Evolutionary conservation across 83 land plant species (phyloP), one percentile per base, ranked within the genome.

Genomic region (Picea abies): DNA sequence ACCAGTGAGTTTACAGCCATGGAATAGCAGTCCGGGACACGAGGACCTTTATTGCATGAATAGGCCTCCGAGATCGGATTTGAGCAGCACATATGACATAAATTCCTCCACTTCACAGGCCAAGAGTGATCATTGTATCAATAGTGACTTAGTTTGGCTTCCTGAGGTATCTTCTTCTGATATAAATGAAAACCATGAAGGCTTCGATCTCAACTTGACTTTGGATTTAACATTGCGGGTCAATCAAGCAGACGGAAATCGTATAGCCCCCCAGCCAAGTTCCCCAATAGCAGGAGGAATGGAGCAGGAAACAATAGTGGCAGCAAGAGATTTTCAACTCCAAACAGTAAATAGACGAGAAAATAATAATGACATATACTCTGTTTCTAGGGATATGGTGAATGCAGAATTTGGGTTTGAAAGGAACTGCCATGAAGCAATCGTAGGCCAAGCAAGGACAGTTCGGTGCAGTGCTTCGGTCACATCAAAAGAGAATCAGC

Each of bases 391-490:
- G 4, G 20, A 4, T 52, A 41, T 5, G 47, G 25, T 20, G 20
- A 41, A 75, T 49, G 60, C 58, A 75, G 10, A 19, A 22, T 22
- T 10, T 22, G 60, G 78, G 60, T 23, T 49, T 22, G 37, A 75
- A 75, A 47, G 78, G 78, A n/a, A 22, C 60, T 76, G 49, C 25
- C 23, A 49, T 76, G 78, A 76, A 76, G 78, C 60, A 49, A 47
- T 76, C 20, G 29, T 75, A 23, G 60, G 17, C 60, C 61, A 52
- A 76, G 12, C 17, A 49, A 76, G 35, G 60, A 49, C 23, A 49
- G 32, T 25, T 49, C 78, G 52, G 60, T n/a, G 25, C 26, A 75
- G 17, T 49, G 78, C 56, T 49, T 16, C 78, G 23, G 60, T 6
- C 78, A 20, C 25, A 14, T 49, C 20, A 17, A 49, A 49, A 16